Conservation (phyloP, 1,139 yeast genomes). For the Debaryomyces sp. region DNA sequence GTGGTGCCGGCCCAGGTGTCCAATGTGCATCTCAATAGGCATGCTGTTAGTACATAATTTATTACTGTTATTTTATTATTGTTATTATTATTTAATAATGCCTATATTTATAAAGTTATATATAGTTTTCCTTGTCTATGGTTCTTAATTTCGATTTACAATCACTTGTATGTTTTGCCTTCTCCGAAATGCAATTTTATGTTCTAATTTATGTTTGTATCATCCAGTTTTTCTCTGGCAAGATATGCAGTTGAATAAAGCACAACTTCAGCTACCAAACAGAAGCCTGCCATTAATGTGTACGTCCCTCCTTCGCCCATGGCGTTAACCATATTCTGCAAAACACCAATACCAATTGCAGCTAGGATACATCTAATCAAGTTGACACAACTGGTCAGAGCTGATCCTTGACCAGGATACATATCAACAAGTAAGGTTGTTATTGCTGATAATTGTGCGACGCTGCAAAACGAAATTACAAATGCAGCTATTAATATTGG, state of each 20-base stretch:
- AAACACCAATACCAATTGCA: constrained; percentile 36
- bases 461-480: constrained; percentile 30
- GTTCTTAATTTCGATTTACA: constrained; percentile 4
- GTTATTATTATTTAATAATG: constrained; percentile 1
- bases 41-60: background rate
- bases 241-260: background rate
- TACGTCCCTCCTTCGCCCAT: constrained; percentile 42
- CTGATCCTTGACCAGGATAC: constrained; percentile 35
- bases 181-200: too few relatives aligned
- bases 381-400: constrained; percentile 42
- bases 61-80: background rate
- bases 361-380: constrained; percentile 39
- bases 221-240: background rate
- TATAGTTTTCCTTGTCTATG: background rate
- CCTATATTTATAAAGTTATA: constrained; percentile 2
- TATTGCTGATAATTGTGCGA: constrained; percentile 30
- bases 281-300: constrained; percentile 36
- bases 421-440: constrained; percentile 43
- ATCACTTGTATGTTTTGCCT: background rate
- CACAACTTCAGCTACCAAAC: constrained; percentile 9
- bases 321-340: constrained; percentile 30
- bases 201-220: background rate
- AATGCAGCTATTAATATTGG: constrained; percentile 36
- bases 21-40: constrained; percentile 83
- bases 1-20: constrained; percentile 67